Evolutionary conservation across 768 basidiomycete species (phyloP).

Genomic region (Pseudohyphozyma bogoriensis): DNA sequence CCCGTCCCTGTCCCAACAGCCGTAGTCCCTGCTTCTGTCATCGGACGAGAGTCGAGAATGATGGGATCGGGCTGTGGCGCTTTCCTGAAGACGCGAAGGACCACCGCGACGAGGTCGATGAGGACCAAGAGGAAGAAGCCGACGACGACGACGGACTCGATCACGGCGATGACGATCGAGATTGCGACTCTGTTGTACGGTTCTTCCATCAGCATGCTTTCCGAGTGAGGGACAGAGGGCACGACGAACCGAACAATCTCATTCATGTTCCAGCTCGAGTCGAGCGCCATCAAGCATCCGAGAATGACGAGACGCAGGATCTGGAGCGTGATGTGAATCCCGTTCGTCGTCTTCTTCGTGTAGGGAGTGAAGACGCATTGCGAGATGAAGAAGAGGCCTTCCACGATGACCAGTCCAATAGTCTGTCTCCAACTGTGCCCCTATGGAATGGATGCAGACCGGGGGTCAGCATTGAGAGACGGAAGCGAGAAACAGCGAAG

Average conservation of each 20-base stretch:
- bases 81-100: not conserved
- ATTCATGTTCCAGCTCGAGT: constrained; percentile 17
- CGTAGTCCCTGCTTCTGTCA: too few species aligned
- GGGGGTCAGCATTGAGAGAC: too few species aligned
- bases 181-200: constrained; percentile 15
- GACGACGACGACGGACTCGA: constrained; percentile 17
- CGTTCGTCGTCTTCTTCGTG: constrained; percentile 22
- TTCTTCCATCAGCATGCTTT: not conserved
- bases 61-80: too few species aligned
- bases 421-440: constrained; percentile 17
- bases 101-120: constrained; percentile 22
- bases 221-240: not conserved
- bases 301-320: constrained; percentile 15
- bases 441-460: not conserved
- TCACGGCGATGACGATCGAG: constrained; percentile 22
- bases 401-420: constrained; percentile 17
- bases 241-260: constrained; percentile 23
- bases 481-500: too few species aligned
- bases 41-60: too few species aligned
- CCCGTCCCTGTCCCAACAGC: too few species aligned
- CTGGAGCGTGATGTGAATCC: constrained; percentile 18
- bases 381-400: constrained; percentile 14
- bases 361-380: constrained; percentile 22
- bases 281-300: constrained; percentile 21
- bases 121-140: constrained; percentile 24